Evolutionary conservation across 306 rosid genomes (phyloP).

Genomic region (Malus domestica): DNA sequence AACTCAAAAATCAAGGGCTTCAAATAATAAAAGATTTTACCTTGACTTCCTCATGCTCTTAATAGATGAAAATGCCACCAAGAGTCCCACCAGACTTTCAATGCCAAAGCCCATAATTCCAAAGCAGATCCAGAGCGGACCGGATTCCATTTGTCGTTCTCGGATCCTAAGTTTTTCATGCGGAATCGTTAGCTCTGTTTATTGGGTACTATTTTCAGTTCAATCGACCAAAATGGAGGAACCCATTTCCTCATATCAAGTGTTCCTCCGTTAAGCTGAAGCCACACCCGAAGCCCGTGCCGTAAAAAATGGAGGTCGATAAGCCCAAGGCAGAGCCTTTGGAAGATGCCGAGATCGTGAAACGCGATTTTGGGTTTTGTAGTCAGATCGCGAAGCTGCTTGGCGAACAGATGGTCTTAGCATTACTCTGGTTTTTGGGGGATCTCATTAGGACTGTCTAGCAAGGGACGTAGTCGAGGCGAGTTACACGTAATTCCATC

Average conservation of each 20-base stretch:
- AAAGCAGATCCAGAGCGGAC: slow-evolving; percentile 9
- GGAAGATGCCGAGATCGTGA: slow-evolving; percentile 22
- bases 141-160: slow-evolving; percentile 20
- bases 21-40: slow-evolving; percentile 14
- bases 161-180: slow-evolving; percentile 8
- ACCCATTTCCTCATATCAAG: slow-evolving; percentile 27
- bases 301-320: slow-evolving; percentile 20
- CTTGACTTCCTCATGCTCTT: slow-evolving; percentile 48
- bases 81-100: slow-evolving; percentile 55
- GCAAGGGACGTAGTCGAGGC: too few species aligned
- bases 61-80: slow-evolving; percentile 54
- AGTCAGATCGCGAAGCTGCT: slow-evolving; percentile 57
- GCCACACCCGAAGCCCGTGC: slow-evolving; percentile 38
- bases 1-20: neutral
- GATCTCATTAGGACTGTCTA: too few species aligned
- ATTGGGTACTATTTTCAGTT: slow-evolving; percentile 24
- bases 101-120: slow-evolving; percentile 34
- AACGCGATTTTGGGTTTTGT: slow-evolving; percentile 42
- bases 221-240: slow-evolving; percentile 24
- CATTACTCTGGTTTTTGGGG: too few species aligned
- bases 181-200: slow-evolving; percentile 15
- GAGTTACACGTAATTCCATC: too few species aligned
- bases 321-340: slow-evolving; percentile 14
- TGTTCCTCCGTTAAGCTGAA: slow-evolving; percentile 45
- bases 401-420: too few species aligned